Evolutionary conservation across 2,329 filamentous ascomycete genomes (phyloP).

Genomic region (Clonostachys chloroleuca): DNA sequence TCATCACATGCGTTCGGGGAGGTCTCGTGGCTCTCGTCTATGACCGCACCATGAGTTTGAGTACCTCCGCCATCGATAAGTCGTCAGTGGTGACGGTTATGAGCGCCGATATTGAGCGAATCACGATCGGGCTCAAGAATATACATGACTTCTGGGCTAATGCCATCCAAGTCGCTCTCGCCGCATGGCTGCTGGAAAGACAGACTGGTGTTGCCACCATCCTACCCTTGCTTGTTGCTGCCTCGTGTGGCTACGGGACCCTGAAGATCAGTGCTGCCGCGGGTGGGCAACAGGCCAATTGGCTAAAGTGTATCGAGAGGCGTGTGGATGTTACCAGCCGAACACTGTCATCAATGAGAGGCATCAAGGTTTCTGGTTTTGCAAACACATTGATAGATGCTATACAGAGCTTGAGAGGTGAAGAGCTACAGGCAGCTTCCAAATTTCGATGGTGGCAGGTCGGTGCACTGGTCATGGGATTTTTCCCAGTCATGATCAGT

Average conservation of each 20-base stretch:
- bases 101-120: slow-evolving; percentile 22
- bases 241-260: slow-evolving; percentile 5
- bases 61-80: slow-evolving; percentile 13
- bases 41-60: slow-evolving; percentile 18
- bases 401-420: slow-evolving; percentile 14
- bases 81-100: slow-evolving; percentile 21
- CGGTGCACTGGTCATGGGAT: slow-evolving; percentile 15
- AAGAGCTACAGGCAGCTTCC: slow-evolving; percentile 16
- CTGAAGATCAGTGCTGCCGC: slow-evolving; percentile 4
- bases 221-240: slow-evolving; percentile 17
- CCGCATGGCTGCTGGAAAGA: slow-evolving; percentile 19
- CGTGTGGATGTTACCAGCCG: slow-evolving; percentile 45
- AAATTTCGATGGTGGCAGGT: slow-evolving; percentile 15
- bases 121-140: slow-evolving; percentile 17
- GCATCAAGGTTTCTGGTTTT: slow-evolving; percentile 27
- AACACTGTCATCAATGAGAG: slow-evolving; percentile 41
- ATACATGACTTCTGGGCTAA: slow-evolving; percentile 24
- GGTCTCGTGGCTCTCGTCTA: slow-evolving; percentile 21
- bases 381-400: slow-evolving; percentile 15
- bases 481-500: slow-evolving; percentile 16
- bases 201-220: slow-evolving; percentile 25
- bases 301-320: slow-evolving; percentile 41
- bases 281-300: slow-evolving; percentile 27
- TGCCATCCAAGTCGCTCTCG: slow-evolving; percentile 18
- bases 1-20: slow-evolving; percentile 19